phyloP scores from a whole-genome alignment of 441 rosid genomes.

The Geranium incanum region DNA sequence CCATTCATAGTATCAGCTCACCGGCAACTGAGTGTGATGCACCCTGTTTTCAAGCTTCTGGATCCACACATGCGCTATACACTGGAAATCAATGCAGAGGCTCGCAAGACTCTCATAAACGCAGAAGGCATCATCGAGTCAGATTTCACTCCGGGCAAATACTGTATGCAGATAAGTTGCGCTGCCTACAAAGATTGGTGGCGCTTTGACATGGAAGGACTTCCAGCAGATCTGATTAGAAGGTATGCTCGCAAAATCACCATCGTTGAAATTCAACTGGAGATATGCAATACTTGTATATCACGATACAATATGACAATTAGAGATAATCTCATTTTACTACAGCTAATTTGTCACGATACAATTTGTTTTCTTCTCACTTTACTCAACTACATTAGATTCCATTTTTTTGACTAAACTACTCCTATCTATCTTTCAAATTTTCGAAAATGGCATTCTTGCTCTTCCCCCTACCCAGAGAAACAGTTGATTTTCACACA shows the following conservation, averaged over 20 bases:
- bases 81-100: constrained; percentile 22
- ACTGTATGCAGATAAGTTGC: constrained; percentile 13
- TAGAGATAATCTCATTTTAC: too few relatives aligned
- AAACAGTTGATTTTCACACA: too few relatives aligned
- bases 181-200: constrained; percentile 17
- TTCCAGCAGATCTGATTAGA: constrained; percentile 26
- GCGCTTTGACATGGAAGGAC: constrained; percentile 24
- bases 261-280: too few relatives aligned
- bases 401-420: too few relatives aligned
- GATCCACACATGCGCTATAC: constrained; percentile 24
- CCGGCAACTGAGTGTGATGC: constrained; percentile 20
- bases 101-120: constrained; percentile 18
- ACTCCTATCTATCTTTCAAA: too few relatives aligned
- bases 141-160: constrained; percentile 1
- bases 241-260: constrained; percentile 9
- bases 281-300: too few relatives aligned
- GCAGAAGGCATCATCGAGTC: constrained; percentile 19
- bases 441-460: too few relatives aligned
- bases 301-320: too few relatives aligned
- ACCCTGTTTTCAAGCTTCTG: constrained; percentile 23
- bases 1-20: constrained; percentile 18
- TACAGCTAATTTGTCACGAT: too few relatives aligned
- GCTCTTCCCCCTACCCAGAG: too few relatives aligned
- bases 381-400: too few relatives aligned
- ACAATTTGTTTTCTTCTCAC: too few relatives aligned